Conservation (phyloP, 2,329 filamentous ascomycete species). For the Pseudogymnoascus sp. region DNA sequence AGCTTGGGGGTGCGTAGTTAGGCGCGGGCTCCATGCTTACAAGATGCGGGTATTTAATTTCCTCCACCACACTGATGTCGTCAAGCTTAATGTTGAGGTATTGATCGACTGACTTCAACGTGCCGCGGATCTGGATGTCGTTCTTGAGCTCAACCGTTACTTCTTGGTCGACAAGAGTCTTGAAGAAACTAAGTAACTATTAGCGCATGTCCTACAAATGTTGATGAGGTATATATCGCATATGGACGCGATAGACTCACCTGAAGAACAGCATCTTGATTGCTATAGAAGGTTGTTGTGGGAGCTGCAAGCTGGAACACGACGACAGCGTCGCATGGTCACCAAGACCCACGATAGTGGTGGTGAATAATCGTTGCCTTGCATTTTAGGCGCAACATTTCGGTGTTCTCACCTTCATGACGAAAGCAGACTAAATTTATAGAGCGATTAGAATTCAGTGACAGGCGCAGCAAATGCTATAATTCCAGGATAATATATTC, state of each 20-base stretch:
- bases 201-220: slow-evolving; percentile 9
- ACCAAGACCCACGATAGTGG: not conserved
- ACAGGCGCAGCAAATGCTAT: not conserved
- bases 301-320: not conserved
- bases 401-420: not conserved
- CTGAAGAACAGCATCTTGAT: slow-evolving; percentile 34
- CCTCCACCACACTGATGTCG: slow-evolving; percentile 85
- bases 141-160: slow-evolving; percentile 99
- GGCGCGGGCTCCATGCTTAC: slow-evolving; percentile 37
- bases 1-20: not conserved
- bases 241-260: slow-evolving; percentile 16
- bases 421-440: not conserved
- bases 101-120: slow-evolving; percentile 94
- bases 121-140: slow-evolving; percentile 93
- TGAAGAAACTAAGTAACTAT: slow-evolving; percentile 69
- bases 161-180: slow-evolving; percentile 93
- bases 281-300: not conserved
- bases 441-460: not conserved
- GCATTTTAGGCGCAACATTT: not conserved
- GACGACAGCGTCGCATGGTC: not conserved
- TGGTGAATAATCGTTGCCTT: not conserved
- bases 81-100: slow-evolving; percentile 99
- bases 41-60: slow-evolving; percentile 90
- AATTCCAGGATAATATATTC: not conserved
- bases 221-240: not conserved